Base-by-base conservation (phyloP, 164 flowering plant species). In the Magnolia sinica region DNA sequence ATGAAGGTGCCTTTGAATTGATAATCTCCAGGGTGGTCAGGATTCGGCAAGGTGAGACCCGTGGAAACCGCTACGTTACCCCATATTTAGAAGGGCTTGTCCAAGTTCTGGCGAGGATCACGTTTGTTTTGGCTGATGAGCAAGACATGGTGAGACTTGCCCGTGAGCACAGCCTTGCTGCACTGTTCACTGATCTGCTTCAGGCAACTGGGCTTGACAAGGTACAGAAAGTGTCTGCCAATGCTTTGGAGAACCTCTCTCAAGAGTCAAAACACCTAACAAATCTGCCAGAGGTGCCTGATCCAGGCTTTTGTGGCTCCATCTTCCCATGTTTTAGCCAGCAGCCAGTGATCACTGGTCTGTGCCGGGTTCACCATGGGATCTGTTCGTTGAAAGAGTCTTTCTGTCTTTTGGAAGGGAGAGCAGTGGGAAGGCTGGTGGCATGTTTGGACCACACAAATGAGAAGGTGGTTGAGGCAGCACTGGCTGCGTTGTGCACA, bases 71-170 rank as follows among this genome's bases (percentile, higher is more conserved):
- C 10, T 94, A 89, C 76, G 73, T 91, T 83, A 96, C 96, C 8
- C 94, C 97, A 29, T 92, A 90, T 80, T 82, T 87, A 3, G 98
- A 91, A 85, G 99, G 98, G 74, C 94, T 96, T 49, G 98, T 96
- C 3, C 83, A 77, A 24, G 87, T 93, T 76, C 90, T 96, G 19
- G 81, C 92, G 20, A 88, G 98, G 84, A 85, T 96, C 65, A 96
- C 99, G 50, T 91, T 87, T 79, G 89, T 84, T 68, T 79, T 94
- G 76, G 72, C 86, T 10, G 87, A 88, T 65, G 94, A 91, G 73
- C 87, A 89, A 9, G 85, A 74, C 61, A 90, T 92, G 29, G 74
- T 90, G 72, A 73, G 75, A 5, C 82, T 96, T 19, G 92, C 91
- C 31, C 94, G 91, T 45, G 88, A 88, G 71, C 80, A 88, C 76